Percentiles rank a stretch among this genome's conserved stretches.
Conservation (phyloP, 495 filamentous ascomycete genomes). For the Poronia punctata region DNA sequence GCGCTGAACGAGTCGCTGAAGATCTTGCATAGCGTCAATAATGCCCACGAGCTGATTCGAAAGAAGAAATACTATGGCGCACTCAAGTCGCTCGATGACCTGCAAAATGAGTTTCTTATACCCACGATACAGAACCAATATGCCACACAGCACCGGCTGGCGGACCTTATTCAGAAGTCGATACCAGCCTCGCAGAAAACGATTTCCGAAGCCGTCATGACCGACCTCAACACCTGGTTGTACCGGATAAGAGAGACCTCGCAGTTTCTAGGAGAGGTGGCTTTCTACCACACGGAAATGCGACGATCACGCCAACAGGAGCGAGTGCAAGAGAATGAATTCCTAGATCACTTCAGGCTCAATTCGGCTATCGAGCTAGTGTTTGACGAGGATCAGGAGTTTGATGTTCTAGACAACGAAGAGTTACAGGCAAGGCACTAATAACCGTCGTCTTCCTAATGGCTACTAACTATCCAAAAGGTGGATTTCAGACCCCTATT, state of each 20-base stretch:
- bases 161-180: constrained; percentile 89
- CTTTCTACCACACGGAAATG: constrained; percentile 88
- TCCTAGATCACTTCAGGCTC: constrained; percentile 74
- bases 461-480: constrained; percentile 3
- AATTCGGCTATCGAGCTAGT: constrained; percentile 96
- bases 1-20: constrained; percentile 87
- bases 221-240: constrained; percentile 95
- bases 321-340: constrained; percentile 61
- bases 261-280: constrained; percentile 92
- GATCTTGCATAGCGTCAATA: constrained; percentile 86
- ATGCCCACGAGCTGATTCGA: constrained; percentile 81
- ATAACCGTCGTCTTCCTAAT: background rate
- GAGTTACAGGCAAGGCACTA: constrained; percentile 60
- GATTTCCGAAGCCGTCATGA: constrained; percentile 95
- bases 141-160: constrained; percentile 89
- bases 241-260: constrained; percentile 92
- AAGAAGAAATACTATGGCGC: constrained; percentile 95
- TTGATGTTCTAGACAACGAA: constrained; percentile 89
- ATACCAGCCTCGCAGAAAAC: constrained; percentile 87
- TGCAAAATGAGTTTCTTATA: constrained; percentile 87
- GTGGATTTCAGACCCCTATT: constrained; percentile 86
- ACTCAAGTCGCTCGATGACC: constrained; percentile 85
- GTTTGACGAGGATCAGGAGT: constrained; percentile 90
- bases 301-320: constrained; percentile 79
- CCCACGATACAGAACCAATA: constrained; percentile 60